A percentile compares a stretch with the other conserved stretches of the same genome.
These are phyloP conservation scores for Shiraia sp. DNA, from an alignment of 2,329 filamentous ascomycete species.

Conservation along the genomic window DNA sequence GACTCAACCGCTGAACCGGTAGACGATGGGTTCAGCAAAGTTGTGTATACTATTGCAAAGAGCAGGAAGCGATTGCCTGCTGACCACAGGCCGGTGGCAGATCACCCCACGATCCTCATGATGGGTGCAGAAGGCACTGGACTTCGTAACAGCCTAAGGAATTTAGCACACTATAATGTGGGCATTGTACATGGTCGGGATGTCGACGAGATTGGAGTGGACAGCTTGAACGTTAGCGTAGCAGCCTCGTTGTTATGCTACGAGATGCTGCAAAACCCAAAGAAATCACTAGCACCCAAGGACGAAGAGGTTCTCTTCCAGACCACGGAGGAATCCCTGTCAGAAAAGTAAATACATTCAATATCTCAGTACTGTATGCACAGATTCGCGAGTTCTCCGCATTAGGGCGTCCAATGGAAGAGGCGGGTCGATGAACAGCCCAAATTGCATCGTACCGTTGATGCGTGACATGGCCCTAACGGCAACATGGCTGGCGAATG, in stretches of 20 bases:
- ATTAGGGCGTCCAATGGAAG: slow-evolving; percentile 1
- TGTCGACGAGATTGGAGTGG: slow-evolving; percentile 62
- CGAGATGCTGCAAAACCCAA: slow-evolving; percentile 62
- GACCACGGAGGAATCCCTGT: too few relatives aligned
- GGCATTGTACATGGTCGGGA: slow-evolving; percentile 62
- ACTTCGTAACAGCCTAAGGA: slow-evolving; percentile 37
- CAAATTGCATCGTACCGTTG: too few relatives aligned
- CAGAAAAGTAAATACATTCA: not conserved
- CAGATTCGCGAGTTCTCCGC: not conserved
- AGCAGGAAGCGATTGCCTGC: slow-evolving; percentile 20
- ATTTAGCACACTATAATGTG: slow-evolving; percentile 65
- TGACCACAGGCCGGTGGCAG: slow-evolving; percentile 33
- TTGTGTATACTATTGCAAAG: slow-evolving; percentile 30
- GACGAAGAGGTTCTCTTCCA: slow-evolving; percentile 29
- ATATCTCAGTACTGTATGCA: not conserved
- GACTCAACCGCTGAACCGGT: slow-evolving; percentile 1
- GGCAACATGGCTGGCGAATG: slow-evolving; percentile 3
- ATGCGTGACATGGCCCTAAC: slow-evolving; percentile 9
- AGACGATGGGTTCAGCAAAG: slow-evolving; percentile 26
- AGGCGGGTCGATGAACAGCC: too few relatives aligned
- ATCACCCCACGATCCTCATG: slow-evolving; percentile 74
- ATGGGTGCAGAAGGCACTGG: slow-evolving; percentile 52
- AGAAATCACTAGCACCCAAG: slow-evolving; percentile 7
- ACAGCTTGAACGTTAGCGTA: slow-evolving; percentile 93
- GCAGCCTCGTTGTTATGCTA: slow-evolving; percentile 77